Percentiles rank a stretch among this genome's conserved stretches.
Conservation (phyloP, 306 rosid species). For the Sophora flavescens region DNA sequence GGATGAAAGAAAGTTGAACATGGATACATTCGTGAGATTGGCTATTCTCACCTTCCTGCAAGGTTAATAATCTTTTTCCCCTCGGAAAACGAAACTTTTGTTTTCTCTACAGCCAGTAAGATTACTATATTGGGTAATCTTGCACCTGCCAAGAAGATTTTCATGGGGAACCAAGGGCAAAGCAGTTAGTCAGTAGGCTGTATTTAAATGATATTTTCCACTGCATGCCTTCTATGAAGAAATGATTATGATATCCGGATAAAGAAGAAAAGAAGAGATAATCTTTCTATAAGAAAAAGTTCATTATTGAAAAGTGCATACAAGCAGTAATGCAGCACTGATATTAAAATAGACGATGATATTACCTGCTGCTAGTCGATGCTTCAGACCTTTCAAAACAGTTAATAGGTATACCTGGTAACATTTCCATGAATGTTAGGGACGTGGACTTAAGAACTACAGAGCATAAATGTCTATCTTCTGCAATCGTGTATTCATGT, state of each 20-base stretch:
- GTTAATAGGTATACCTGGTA: slow-evolving; percentile 90
- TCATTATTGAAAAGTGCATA: slow-evolving; percentile 31
- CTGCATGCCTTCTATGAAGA: not conserved
- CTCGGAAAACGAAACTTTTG: slow-evolving; percentile 52
- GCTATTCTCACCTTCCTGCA: slow-evolving; percentile 82
- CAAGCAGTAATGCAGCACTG: slow-evolving; percentile 33
- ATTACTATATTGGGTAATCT: slow-evolving; percentile 69
- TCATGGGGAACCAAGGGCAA: slow-evolving; percentile 35
- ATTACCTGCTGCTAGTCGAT: slow-evolving; percentile 97
- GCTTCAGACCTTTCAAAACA: slow-evolving; percentile 89
- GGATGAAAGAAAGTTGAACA: slow-evolving; percentile 29
- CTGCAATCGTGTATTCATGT: slow-evolving; percentile 11
- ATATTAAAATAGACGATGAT: slow-evolving; percentile 34
- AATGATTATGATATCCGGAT: too few species aligned
- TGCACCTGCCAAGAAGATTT: slow-evolving; percentile 66
- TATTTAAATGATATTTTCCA: not conserved
- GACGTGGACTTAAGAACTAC: slow-evolving; percentile 41
- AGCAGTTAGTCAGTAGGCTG: slow-evolving; percentile 34
- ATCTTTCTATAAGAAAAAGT: slow-evolving; percentile 19
- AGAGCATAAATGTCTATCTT: slow-evolving; percentile 36
- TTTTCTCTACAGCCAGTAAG: slow-evolving; percentile 68
- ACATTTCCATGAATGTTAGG: slow-evolving; percentile 55
- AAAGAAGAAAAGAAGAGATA: not conserved
- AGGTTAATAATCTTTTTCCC: slow-evolving; percentile 69
- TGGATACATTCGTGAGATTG: slow-evolving; percentile 28